Base-by-base conservation (phyloP, 495 filamentous ascomycete species). In the Penicillium cataractarum region DNA sequence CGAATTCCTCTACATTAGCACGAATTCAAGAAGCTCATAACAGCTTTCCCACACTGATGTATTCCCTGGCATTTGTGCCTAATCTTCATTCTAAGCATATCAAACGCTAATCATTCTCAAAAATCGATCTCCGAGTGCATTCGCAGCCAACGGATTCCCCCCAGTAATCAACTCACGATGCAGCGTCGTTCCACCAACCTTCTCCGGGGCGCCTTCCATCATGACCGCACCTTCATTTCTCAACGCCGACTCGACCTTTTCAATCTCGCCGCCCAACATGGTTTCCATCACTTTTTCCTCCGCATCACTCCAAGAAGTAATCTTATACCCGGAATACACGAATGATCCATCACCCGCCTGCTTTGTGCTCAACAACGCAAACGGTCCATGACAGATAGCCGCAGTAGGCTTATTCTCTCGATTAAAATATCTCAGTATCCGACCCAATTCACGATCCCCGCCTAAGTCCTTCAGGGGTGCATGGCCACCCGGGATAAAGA, bases 401-500 rank as follows among this genome's bases (percentile, higher is more conserved):
- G 72, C 72, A 0, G 71, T 77, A 0, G 78, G 74, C 58, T 78
- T 78, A 6, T 67, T 65, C 57, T 73, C 61, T 9, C 54, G 29
- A 51, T 81, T 71, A 62, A 81, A 81, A 21, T 71, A 70, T 0
- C 55, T 52, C 49, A 81, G 19, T 3, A 80, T 75, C 13, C 77
- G 66, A 1, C 78, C 78, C 27, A 80, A 62, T 2, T 80, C 77
- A 5, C 59, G 29, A 46, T 80, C 65, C 6, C 62, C 71, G 0
- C 77, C 77, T 0, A 80, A 59, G 65, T 80, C 78, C 6, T 39
- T 39, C 48, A 80, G 66, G 7, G 78, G 78, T 7, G 76, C 77
- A 49, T 80, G 78, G 12, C 78, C 78, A 10, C 77, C 78, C 0
- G 77, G 78, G 24, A 81, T 74, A 57, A 81, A 81, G 12, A 79